Evolutionary conservation across 1,284 basidiomycete species (phyloP).

Genomic region (Cutaneotrichosporon arboriforme): DNA sequence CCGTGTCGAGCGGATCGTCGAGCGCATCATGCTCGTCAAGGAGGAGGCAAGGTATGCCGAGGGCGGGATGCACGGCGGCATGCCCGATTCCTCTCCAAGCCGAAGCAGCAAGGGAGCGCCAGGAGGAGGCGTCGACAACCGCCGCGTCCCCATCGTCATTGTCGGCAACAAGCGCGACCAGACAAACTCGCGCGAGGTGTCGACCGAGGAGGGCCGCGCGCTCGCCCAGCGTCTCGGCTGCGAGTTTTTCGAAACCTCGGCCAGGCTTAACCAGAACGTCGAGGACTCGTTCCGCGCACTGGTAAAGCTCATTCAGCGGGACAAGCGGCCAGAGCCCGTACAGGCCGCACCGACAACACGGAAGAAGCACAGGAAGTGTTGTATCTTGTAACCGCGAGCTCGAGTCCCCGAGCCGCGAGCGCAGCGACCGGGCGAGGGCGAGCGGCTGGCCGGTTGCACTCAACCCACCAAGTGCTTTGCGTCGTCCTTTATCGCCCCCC

Average conservation of each 20-base stretch:
- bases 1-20: slow-evolving; percentile 87
- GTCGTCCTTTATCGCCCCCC: no score
- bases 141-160: slow-evolving; percentile 57
- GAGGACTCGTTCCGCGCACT: slow-evolving; percentile 87
- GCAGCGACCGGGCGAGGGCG: neutral
- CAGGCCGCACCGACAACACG: slow-evolving; percentile 11
- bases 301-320: slow-evolving; percentile 68
- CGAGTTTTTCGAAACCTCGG: slow-evolving; percentile 93
- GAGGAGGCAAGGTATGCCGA: slow-evolving; percentile 56
- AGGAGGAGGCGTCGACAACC: slow-evolving; percentile 3
- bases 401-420: neutral
- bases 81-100: no score
- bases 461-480: no score
- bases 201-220: slow-evolving; percentile 76
- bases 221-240: slow-evolving; percentile 84
- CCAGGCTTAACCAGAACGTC: slow-evolving; percentile 92
- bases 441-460: no score
- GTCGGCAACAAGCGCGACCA: slow-evolving; percentile 86
- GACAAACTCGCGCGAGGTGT: slow-evolving; percentile 75
- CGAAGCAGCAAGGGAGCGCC: neutral
- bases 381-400: slow-evolving; percentile 43
- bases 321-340: slow-evolving; percentile 18
- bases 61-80: slow-evolving; percentile 1
- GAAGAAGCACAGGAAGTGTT: slow-evolving; percentile 46
- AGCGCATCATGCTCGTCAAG: slow-evolving; percentile 90